Conservation (phyloP, 331 rosid genomes). For the Quercus phellos region DNA sequence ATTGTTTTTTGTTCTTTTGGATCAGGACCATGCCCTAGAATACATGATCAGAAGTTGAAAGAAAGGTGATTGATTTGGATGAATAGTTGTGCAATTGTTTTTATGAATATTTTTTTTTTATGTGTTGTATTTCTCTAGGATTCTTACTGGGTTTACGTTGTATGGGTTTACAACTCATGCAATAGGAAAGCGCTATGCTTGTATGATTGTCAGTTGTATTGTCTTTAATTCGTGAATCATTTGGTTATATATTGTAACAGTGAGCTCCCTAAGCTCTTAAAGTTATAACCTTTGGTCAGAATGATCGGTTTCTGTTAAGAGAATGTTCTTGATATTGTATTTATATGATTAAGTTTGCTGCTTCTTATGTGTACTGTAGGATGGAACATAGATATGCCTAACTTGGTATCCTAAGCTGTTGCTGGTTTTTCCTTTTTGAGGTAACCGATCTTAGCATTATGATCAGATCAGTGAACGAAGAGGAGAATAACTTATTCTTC, state of each 20-base stretch:
- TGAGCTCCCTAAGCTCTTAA: not conserved
- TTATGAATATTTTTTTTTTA: not conserved
- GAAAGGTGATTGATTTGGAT: slow-evolving; percentile 56
- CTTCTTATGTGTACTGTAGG: slow-evolving; percentile 19
- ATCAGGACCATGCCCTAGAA: slow-evolving; percentile 82
- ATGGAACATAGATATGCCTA: slow-evolving; percentile 14
- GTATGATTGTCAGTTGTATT: not conserved
- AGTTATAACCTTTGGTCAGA: not conserved
- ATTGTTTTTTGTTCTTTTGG: not conserved
- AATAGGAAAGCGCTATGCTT: not conserved
- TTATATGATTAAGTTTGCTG: slow-evolving; percentile 1
- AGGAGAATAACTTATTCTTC: not conserved
- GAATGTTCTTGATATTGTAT: not conserved
- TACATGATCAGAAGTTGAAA: slow-evolving; percentile 92
- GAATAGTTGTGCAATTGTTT: not conserved
- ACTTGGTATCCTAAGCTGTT: slow-evolving; percentile 14
- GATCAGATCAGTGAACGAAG: not conserved
- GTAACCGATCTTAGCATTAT: slow-evolving; percentile 14
- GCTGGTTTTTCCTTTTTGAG: slow-evolving; percentile 15
- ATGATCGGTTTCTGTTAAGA: slow-evolving; percentile 3
- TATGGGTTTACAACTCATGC: not conserved
- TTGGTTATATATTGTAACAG: not conserved
- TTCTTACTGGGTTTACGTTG: not conserved
- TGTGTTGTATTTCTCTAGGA: not conserved
- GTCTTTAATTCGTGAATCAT: not conserved